phyloP scores from a whole-genome alignment of 805 yeast species.

The Cyberlindnera maritima region DNA sequence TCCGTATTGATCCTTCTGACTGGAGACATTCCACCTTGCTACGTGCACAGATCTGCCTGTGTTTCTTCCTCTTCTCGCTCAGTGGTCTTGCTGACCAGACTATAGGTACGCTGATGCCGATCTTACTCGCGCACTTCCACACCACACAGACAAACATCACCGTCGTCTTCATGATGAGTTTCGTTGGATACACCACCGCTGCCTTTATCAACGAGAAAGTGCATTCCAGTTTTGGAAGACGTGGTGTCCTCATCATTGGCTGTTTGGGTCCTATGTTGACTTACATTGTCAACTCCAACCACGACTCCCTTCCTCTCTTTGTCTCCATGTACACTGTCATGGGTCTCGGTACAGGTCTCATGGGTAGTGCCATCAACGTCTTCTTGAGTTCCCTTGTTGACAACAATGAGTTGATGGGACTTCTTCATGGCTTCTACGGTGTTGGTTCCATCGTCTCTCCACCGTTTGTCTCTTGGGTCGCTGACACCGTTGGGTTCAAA shows the following conservation, averaged over 20 bases:
- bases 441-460: slow-evolving; percentile 72
- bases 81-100: slow-evolving; percentile 62
- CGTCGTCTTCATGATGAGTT: slow-evolving; percentile 48
- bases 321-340: slow-evolving; percentile 36
- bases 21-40: slow-evolving; percentile 36
- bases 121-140: slow-evolving; percentile 43
- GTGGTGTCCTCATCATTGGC: slow-evolving; percentile 42
- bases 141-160: slow-evolving; percentile 49
- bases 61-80: slow-evolving; percentile 39
- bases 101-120: slow-evolving; percentile 57
- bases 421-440: slow-evolving; percentile 69
- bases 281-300: slow-evolving; percentile 34
- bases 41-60: slow-evolving; percentile 41
- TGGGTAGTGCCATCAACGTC: slow-evolving; percentile 54
- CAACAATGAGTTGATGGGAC: slow-evolving; percentile 57
- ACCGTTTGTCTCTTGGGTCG: slow-evolving; percentile 49
- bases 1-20: slow-evolving; percentile 13
- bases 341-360: slow-evolving; percentile 56
- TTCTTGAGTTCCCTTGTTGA: slow-evolving; percentile 46
- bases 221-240: slow-evolving; percentile 45
- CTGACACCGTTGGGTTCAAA: slow-evolving; percentile 25
- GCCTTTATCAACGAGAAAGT: slow-evolving; percentile 46
- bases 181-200: slow-evolving; percentile 52
- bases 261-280: slow-evolving; percentile 33
- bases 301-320: slow-evolving; percentile 39